phyloP scores from a whole-genome alignment of 345 rosid species.

The Aquilaria yunnanensis region DNA sequence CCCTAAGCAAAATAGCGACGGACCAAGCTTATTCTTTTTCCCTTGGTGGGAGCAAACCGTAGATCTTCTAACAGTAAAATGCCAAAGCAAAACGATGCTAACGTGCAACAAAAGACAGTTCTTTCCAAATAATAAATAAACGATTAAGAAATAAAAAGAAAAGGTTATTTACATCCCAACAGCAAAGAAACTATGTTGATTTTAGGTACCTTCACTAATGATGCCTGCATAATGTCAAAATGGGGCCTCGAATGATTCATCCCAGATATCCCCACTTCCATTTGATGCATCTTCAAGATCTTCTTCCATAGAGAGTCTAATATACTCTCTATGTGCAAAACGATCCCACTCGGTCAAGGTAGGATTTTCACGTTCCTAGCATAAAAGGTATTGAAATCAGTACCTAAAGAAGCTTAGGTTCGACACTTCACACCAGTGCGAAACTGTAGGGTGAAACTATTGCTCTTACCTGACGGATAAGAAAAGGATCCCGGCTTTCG shows the following conservation, averaged over 20 bases:
- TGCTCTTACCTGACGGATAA: constrained; percentile 61
- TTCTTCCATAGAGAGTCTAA: constrained; percentile 77
- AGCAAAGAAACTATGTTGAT: no score
- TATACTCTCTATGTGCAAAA: constrained; percentile 70
- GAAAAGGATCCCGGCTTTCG: constrained; percentile 81
- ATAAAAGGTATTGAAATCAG: constrained; percentile 3
- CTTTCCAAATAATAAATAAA: no score
- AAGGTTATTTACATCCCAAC: no score
- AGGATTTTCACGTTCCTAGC: constrained; percentile 65
- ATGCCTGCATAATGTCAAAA: constrained; percentile 30
- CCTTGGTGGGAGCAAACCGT: no score
- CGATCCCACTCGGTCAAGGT: constrained; percentile 76
- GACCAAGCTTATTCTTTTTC: no score
- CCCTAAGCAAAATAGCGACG: no score
- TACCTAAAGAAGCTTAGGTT: not conserved
- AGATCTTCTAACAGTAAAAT: no score
- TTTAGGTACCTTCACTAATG: no score
- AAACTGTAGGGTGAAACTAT: not conserved
- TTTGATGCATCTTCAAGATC: constrained; percentile 77
- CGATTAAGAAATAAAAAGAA: no score
- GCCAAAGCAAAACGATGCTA: no score
- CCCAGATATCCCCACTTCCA: constrained; percentile 75
- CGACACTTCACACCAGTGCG: not conserved
- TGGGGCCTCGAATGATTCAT: constrained; percentile 67
- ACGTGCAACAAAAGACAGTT: no score